Evolutionary conservation across 306 rosid genomes (phyloP).

Genomic region (Lupinus albus): DNA sequence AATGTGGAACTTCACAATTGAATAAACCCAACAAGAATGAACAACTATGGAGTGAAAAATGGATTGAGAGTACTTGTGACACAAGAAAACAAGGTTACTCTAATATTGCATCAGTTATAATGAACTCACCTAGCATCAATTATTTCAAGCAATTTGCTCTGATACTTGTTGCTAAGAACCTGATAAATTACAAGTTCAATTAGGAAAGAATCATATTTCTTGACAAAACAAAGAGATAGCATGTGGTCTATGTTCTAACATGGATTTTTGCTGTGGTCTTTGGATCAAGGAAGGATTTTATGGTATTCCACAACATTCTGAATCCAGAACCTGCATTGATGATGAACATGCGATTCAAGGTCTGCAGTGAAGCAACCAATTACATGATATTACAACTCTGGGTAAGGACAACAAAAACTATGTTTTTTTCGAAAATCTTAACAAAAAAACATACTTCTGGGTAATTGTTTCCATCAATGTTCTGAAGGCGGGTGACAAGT

Average conservation of each 20-base stretch:
- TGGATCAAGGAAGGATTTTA: constrained; percentile 92
- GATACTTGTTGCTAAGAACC: constrained; percentile 92
- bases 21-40: too few relatives aligned
- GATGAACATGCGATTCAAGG: constrained; percentile 93
- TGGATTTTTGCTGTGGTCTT: constrained; percentile 85
- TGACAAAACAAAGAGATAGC: constrained; percentile 18
- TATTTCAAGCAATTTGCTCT: constrained; percentile 88
- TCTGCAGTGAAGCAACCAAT: constrained; percentile 59
- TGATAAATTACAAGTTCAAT: constrained; percentile 44
- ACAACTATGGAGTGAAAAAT: neutral
- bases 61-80: constrained; percentile 7
- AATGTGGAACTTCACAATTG: too few relatives aligned
- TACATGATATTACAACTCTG: constrained; percentile 38
- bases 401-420: neutral
- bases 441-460: constrained; percentile 68
- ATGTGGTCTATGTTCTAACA: constrained; percentile 48
- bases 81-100: neutral
- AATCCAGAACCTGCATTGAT: constrained; percentile 98
- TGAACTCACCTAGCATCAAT: constrained; percentile 78
- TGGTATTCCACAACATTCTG: constrained; percentile 90
- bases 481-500: constrained; percentile 68
- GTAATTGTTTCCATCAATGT: constrained; percentile 79
- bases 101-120: neutral
- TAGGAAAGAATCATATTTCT: constrained; percentile 28
- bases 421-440: constrained; percentile 1